phyloP scores from a whole-genome alignment of 805 yeast species.

The Teunomyces tritomae region DNA sequence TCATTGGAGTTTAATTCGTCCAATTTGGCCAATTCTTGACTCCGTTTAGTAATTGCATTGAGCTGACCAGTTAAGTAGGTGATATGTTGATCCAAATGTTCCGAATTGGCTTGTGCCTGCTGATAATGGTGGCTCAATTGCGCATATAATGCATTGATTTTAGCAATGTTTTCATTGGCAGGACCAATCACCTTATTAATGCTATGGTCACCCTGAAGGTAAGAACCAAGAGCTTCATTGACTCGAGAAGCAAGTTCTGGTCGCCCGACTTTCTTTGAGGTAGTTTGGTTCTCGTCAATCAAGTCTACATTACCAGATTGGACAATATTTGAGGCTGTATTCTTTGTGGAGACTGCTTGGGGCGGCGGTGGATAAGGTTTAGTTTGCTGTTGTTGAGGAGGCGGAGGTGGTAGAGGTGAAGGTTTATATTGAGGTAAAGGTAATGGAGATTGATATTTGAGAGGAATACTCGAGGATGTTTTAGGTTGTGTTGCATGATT shows the following conservation, averaged over 20 bases:
- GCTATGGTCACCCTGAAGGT: background rate
- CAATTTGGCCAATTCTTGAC: slow-evolving; percentile 22
- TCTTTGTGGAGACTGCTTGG: background rate
- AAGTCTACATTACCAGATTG: background rate
- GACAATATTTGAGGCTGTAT: background rate
- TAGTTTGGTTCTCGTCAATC: background rate
- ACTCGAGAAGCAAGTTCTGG: background rate
- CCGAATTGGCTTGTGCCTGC: slow-evolving; percentile 36
- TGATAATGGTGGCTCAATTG: slow-evolving; percentile 35
- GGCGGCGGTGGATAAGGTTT: background rate
- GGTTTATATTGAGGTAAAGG: slow-evolving; percentile 18
- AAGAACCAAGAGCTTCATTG: background rate
- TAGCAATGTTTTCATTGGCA: slow-evolving; percentile 11
- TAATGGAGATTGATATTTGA: slow-evolving; percentile 31
- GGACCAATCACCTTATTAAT: slow-evolving; percentile 4
- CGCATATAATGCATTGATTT: slow-evolving; percentile 25
- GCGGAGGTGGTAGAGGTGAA: background rate
- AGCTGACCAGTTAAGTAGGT: slow-evolving; percentile 27
- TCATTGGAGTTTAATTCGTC: slow-evolving; percentile 23
- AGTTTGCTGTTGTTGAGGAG: background rate
- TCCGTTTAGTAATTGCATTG: slow-evolving; percentile 18
- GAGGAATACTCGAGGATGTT: slow-evolving; percentile 12
- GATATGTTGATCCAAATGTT: slow-evolving; percentile 29
- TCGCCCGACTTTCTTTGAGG: background rate
- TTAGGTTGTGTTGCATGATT: background rate